These are phyloP conservation scores for Sphaerobolus stellatus DNA, from an alignment of 1,284 basidiomycete genomes.

Conservation along the genomic window DNA sequence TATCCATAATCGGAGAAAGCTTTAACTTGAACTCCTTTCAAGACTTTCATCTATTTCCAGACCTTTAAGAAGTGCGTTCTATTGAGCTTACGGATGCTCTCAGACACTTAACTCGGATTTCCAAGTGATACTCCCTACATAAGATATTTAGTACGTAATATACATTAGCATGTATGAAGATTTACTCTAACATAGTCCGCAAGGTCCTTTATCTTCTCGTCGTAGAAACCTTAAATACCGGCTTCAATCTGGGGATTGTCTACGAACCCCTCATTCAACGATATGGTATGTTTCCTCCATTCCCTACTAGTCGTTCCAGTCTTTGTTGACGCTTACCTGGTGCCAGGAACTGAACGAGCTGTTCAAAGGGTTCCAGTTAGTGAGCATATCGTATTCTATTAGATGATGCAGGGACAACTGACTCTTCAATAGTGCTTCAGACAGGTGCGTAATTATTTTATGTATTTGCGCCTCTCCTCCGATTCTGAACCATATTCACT, in stretches of 20 bases:
- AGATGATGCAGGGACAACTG: neutral
- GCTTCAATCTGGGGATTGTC: conserved; percentile 43
- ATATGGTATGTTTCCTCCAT: conserved; percentile 33
- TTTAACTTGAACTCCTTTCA: conserved; percentile 16
- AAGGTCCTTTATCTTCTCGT: conserved; percentile 44
- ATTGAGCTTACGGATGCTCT: neutral
- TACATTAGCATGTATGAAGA: neutral
- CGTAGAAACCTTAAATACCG: conserved; percentile 44
- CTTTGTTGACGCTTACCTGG: neutral
- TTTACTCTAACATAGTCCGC: neutral
- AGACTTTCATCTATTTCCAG: conserved; percentile 26
- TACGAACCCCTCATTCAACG: conserved; percentile 44
- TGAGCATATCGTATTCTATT: neutral
- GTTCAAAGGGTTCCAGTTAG: neutral
- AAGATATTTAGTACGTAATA: conserved; percentile 35
- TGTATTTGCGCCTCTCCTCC: conserved; percentile 8
- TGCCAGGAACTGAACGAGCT: neutral
- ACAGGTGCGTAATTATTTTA: neutral
- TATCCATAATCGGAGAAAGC: neutral
- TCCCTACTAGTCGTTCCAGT: neutral
- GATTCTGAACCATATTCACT: neutral
- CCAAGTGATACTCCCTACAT: conserved; percentile 44
- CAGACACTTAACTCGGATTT: neutral
- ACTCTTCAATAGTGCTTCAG: neutral
- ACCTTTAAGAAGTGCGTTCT: conserved; percentile 11